phyloP scores from a whole-genome alignment of 176 grass and related monocot species.

The Themeda triandra region DNA sequence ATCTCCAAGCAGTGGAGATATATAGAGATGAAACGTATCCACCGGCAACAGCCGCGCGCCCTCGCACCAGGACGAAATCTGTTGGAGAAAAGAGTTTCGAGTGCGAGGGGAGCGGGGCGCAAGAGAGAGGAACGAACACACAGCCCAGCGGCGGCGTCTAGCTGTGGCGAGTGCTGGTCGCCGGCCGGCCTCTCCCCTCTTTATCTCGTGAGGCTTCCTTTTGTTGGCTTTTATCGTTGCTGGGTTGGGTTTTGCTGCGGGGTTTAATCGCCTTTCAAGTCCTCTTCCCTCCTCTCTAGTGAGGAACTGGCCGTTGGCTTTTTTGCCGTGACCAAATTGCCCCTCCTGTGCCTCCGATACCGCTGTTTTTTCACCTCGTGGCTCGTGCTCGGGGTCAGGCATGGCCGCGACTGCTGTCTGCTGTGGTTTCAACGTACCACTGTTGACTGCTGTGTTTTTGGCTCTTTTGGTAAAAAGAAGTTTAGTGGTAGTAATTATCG shows the following conservation, averaged over 20 bases:
- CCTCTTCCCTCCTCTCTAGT: slow-evolving; percentile 8
- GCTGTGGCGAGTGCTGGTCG: not conserved
- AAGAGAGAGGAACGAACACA: not conserved
- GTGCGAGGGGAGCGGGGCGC: not conserved
- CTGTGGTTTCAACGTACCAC: not conserved
- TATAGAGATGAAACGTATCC: not conserved
- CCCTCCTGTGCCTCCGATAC: not conserved
- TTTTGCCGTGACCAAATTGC: slow-evolving; percentile 42
- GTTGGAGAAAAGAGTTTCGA: not conserved
- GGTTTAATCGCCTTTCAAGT: slow-evolving; percentile 26
- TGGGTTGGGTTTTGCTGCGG: not conserved
- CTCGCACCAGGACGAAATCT: slow-evolving; percentile 34
- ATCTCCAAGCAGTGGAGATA: not conserved
- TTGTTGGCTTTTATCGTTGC: slow-evolving; percentile 27
- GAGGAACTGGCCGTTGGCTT: slow-evolving; percentile 51
- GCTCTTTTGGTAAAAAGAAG: not conserved
- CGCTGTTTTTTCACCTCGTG: not conserved
- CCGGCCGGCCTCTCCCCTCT: not conserved
- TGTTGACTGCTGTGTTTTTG: slow-evolving; percentile 1
- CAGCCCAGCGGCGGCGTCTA: slow-evolving; percentile 6
- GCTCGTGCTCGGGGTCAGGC: not conserved
- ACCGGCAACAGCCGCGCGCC: not conserved
- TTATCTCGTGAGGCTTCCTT: not conserved
- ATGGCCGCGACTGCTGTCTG: not conserved
- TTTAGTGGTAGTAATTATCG: not conserved